Conservation (phyloP, 768 basidiomycete genomes). For the Amanita pallidorosea region DNA sequence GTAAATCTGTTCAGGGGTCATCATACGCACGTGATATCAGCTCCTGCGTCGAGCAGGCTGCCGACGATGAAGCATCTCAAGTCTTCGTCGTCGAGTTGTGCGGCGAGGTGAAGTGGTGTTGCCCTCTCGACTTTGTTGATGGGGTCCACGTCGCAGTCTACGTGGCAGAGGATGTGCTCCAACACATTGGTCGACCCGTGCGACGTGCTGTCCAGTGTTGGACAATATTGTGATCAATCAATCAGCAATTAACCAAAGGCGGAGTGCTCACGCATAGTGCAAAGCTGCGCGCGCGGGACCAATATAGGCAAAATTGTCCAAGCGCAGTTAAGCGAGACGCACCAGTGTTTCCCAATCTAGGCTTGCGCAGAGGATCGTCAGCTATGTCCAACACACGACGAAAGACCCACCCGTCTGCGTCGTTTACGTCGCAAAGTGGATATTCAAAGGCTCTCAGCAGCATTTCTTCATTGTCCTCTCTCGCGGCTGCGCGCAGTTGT, state of each 20-base stretch:
- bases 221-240: not conserved
- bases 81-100: slow-evolving; percentile 43
- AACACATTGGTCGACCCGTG: slow-evolving; percentile 52
- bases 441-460: slow-evolving; percentile 49
- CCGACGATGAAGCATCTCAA: slow-evolving; percentile 44
- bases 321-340: slow-evolving; percentile 13
- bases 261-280: slow-evolving; percentile 53
- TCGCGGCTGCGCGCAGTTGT: slow-evolving; percentile 61
- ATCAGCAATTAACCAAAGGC: not conserved
- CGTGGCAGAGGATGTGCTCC: slow-evolving; percentile 62
- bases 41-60: slow-evolving; percentile 70
- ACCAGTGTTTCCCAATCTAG: slow-evolving; percentile 73
- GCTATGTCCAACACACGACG: not conserved
- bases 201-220: slow-evolving; percentile 27
- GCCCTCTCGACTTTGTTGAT: slow-evolving; percentile 57
- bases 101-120: slow-evolving; percentile 74
- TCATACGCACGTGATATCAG: slow-evolving; percentile 47
- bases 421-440: slow-evolving; percentile 61
- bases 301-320: slow-evolving; percentile 6
- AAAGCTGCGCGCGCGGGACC: slow-evolving; percentile 31
- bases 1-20: not conserved
- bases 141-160: slow-evolving; percentile 75
- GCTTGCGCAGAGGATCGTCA: slow-evolving; percentile 13
- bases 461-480: slow-evolving; percentile 61
- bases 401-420: slow-evolving; percentile 58